These are phyloP conservation scores for Hanseniaspora taiwanica DNA, from an alignment of 805 yeast species.

Conservation along the genomic window DNA sequence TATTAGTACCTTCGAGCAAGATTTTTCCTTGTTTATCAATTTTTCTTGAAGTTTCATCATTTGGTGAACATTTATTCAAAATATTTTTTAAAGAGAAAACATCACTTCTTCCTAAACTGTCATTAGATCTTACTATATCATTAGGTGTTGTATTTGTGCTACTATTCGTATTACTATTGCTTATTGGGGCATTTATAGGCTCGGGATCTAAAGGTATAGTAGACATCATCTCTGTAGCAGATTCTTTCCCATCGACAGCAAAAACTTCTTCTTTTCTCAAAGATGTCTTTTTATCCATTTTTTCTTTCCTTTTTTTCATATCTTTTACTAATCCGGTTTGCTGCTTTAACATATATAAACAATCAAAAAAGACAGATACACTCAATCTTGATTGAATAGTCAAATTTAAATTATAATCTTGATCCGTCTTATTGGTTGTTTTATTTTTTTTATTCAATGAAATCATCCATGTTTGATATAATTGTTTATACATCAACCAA, in stretches of 20 bases:
- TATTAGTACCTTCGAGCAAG: too few relatives aligned
- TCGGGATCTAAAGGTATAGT: conserved; percentile 77
- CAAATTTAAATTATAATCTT: conserved; percentile 31
- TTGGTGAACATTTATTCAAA: conserved; percentile 2
- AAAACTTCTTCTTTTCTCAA: conserved; percentile 18
- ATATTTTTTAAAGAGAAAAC: conserved; percentile 1
- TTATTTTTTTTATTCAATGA: conserved; percentile 24
- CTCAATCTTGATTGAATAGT: conserved; percentile 75
- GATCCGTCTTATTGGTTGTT: too few relatives aligned
- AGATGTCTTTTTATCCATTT: conserved; percentile 6
- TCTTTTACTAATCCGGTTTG: conserved; percentile 76
- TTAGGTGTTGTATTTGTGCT: conserved; percentile 11
- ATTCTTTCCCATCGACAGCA: conserved; percentile 25
- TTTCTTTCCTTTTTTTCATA: conserved; percentile 21
- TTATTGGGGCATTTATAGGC: conserved; percentile 37
- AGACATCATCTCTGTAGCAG: conserved; percentile 57
- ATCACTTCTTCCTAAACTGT: background rate
- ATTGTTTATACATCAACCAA: conserved; percentile 73
- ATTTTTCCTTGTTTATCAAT: too few relatives aligned
- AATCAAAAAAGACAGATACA: conserved; percentile 86
- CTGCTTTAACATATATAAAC: conserved; percentile 70
- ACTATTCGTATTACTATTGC: conserved; percentile 11
- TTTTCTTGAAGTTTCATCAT: background rate
- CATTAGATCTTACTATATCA: background rate
- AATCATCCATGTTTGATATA: conserved; percentile 36